phyloP scores from a whole-genome alignment of 1,284 basidiomycete species.

The Cutaneotrichosporon mucoides region DNA sequence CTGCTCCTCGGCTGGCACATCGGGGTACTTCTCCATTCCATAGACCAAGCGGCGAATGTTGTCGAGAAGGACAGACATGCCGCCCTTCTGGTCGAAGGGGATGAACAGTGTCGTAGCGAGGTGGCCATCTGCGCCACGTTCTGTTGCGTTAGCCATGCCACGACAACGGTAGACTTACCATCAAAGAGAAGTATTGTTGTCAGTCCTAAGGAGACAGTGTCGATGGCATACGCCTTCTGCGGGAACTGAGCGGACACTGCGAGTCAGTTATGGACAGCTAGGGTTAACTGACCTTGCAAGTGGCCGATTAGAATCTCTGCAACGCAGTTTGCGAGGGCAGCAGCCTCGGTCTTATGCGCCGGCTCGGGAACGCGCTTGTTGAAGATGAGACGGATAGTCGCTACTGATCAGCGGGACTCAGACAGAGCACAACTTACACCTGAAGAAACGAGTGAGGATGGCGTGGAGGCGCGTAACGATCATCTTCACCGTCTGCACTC shows the following conservation, averaged over 20 bases:
- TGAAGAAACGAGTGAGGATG: constrained; percentile 78
- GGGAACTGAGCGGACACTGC: constrained; percentile 8
- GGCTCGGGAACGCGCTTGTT: constrained; percentile 73
- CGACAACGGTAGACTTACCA: constrained; percentile 54
- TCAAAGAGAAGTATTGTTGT: constrained; percentile 74
- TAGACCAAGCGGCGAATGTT: constrained; percentile 60
- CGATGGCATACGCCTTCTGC: constrained; percentile 38
- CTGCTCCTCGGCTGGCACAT: constrained; percentile 55
- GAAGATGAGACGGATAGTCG: constrained; percentile 76
- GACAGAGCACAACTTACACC: constrained; percentile 57
- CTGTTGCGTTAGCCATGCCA: constrained; percentile 49
- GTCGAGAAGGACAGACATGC: constrained; percentile 64
- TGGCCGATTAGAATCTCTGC: constrained; percentile 71
- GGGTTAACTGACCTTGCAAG: constrained; percentile 50
- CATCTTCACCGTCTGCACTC: constrained; percentile 55
- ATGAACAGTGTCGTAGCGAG: constrained; percentile 77
- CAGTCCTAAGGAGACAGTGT: constrained; percentile 72
- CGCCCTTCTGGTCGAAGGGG: constrained; percentile 68
- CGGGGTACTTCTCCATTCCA: constrained; percentile 53
- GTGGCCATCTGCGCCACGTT: constrained; percentile 66
- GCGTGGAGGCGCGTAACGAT: constrained; percentile 74
- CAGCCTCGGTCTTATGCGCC: constrained; percentile 72
- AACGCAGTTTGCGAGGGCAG: constrained; percentile 63
- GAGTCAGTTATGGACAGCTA: background rate
- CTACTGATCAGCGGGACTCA: constrained; percentile 49